Evolutionary conservation across 2,329 filamentous ascomycete genomes (phyloP).

Genomic region (Fusarium sambucinum): DNA sequence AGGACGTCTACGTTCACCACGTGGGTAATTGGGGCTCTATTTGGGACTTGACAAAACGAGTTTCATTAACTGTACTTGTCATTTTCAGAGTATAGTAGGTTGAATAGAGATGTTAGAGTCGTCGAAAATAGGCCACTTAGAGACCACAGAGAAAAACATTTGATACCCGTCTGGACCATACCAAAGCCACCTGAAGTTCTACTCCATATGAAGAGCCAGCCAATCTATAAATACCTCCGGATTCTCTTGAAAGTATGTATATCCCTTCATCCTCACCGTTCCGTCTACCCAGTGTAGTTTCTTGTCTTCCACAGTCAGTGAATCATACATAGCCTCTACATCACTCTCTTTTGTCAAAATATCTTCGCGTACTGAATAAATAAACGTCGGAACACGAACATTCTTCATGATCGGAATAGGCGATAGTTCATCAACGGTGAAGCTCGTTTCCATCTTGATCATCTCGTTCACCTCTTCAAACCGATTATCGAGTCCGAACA

Average conservation of each 20-base stretch:
- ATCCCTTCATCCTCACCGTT: not conserved
- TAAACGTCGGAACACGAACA: constrained; percentile 2
- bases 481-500: not conserved
- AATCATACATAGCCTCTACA: constrained; percentile 9
- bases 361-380: constrained; percentile 2
- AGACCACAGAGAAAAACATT: too few relatives aligned
- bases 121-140: too few relatives aligned
- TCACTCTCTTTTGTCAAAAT: constrained; percentile 3
- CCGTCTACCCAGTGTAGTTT: not conserved
- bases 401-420: constrained; percentile 4
- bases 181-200: not conserved
- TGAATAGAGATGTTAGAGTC: too few relatives aligned
- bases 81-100: too few relatives aligned
- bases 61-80: too few relatives aligned
- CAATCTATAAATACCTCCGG: not conserved
- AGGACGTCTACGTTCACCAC: too few relatives aligned
- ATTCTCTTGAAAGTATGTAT: constrained; percentile 4
- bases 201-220: constrained; percentile 4
- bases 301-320: not conserved
- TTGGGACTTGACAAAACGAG: too few relatives aligned
- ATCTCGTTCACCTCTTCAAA: not conserved
- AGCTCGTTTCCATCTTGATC: constrained; percentile 4
- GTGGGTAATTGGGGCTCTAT: too few relatives aligned
- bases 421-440: not conserved
- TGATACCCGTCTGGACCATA: too few relatives aligned